Evolutionary conservation across 1,284 basidiomycete genomes (phyloP).

Genomic region (Sporisorium sorghi): DNA sequence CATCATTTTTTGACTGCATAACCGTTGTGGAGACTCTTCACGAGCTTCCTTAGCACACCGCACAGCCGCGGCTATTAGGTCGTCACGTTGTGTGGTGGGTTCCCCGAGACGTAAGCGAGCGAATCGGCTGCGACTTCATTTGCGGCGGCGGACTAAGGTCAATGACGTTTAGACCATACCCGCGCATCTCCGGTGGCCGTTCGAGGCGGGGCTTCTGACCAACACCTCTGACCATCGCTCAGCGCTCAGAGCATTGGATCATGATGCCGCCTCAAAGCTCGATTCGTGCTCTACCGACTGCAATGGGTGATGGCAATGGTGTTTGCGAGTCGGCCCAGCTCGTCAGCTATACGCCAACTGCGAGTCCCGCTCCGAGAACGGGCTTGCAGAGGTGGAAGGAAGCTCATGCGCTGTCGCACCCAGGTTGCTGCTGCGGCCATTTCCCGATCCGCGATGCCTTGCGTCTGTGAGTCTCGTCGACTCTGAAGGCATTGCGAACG

Average conservation of each 20-base stretch:
- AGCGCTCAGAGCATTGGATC: neutral
- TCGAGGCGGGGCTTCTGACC: too few relatives aligned
- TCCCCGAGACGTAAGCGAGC: neutral
- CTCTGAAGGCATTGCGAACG: too few relatives aligned
- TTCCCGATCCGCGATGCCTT: neutral
- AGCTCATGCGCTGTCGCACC: neutral
- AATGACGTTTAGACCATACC: slow-evolving; percentile 3
- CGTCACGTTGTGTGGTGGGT: neutral
- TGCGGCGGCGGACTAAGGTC: neutral
- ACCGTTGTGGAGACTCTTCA: neutral
- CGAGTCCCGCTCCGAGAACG: slow-evolving; percentile 6
- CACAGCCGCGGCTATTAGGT: neutral
- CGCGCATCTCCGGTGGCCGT: neutral
- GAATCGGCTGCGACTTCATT: slow-evolving; percentile 2
- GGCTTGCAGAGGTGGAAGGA: neutral
- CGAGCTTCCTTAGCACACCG: neutral
- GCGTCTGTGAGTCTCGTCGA: neutral
- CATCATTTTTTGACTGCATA: neutral
- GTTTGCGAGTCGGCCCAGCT: neutral
- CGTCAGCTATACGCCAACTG: neutral
- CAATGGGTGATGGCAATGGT: neutral
- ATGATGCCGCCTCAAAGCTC: too few relatives aligned
- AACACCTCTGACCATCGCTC: neutral
- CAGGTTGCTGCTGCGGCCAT: neutral
- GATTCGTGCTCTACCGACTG: neutral